Base-by-base conservation (phyloP, 75 land plant species). In the Adiantum capillusveneris region DNA sequence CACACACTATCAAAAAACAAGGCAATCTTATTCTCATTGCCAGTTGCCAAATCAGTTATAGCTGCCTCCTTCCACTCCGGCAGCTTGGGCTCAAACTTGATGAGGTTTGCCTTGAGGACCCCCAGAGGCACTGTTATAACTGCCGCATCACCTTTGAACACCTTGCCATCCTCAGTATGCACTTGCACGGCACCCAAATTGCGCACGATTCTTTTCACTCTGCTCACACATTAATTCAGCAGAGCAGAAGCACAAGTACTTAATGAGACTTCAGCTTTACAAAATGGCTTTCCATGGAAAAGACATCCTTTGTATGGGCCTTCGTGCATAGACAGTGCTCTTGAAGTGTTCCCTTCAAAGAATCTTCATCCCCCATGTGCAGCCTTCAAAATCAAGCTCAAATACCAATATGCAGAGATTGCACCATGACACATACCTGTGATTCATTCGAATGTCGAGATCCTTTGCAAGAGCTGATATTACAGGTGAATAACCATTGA, bases 401-500 rank as follows among this genome's bases (percentile, higher is more conserved):
- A n/a, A n/a, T n/a, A n/a, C n/a, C n/a, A n/a, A n/a, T n/a, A n/a
- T n/a, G n/a, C n/a, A n/a, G n/a, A n/a, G n/a, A n/a, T n/a, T n/a
- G n/a, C n/a, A n/a, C n/a, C n/a, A n/a, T n/a, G n/a, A n/a, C n/a
- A n/a, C n/a, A n/a, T 11, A 48, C 28, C 61, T 57, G 14, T 17
- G 19, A 20, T 62, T 75, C 0, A 78, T 63, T 20, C 53, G 58
- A 22, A 78, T 69, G 31, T 78, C 73, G 42, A 75, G 79, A 7
- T 79, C 81, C 61, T 68, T 66, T 42, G 79, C 56, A 44, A 78
- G 73, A 70, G 73, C 57, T 34, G 22, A 6, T 30, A 78, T 57
- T 13, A 78, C 81, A 29, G 81, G 81, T 51, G 51, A 20, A 56
- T 78, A 78, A n/a, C 81, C 81, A 45, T 57, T 63, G 31, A 78